phyloP scores from a whole-genome alignment of 129 eudicot species.

The Tagetes patula region DNA sequence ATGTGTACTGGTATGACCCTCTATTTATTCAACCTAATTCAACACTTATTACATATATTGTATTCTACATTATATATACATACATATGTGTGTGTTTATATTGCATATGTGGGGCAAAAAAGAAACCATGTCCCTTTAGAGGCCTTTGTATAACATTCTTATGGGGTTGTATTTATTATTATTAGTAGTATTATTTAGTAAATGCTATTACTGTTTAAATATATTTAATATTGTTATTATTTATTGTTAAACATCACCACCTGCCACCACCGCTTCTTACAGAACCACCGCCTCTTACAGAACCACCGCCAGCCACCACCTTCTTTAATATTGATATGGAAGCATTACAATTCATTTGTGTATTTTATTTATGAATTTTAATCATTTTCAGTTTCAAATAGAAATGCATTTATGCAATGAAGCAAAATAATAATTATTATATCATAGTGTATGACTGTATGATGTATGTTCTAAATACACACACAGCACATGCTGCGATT shows the following conservation, averaged over 20 bases:
- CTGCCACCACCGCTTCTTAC: too few species aligned
- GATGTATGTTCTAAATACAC: background rate
- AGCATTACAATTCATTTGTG: slow-evolving; percentile 1
- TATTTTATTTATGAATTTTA: background rate
- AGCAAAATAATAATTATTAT: background rate
- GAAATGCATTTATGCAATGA: background rate
- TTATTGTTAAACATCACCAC: too few species aligned
- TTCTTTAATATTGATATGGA: background rate
- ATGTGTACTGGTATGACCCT: slow-evolving; percentile 8
- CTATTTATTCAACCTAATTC: slow-evolving; percentile 24
- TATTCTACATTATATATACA: background rate
- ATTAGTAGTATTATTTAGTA: too few species aligned
- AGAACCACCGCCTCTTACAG: too few species aligned
- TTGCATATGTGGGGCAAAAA: slow-evolving; percentile 12
- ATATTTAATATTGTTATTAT: too few species aligned
- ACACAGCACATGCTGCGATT: background rate
- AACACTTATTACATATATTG: background rate
- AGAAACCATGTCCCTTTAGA: background rate
- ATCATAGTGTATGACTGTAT: background rate
- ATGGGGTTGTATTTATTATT: background rate
- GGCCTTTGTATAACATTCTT: slow-evolving; percentile 5
- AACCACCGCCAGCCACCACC: too few species aligned
- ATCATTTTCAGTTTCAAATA: background rate
- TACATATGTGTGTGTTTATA: background rate
- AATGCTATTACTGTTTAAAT: too few species aligned